Evolutionary conservation across 2,329 filamentous ascomycete genomes (phyloP).

Genomic region (Cladosporium sp.): DNA sequence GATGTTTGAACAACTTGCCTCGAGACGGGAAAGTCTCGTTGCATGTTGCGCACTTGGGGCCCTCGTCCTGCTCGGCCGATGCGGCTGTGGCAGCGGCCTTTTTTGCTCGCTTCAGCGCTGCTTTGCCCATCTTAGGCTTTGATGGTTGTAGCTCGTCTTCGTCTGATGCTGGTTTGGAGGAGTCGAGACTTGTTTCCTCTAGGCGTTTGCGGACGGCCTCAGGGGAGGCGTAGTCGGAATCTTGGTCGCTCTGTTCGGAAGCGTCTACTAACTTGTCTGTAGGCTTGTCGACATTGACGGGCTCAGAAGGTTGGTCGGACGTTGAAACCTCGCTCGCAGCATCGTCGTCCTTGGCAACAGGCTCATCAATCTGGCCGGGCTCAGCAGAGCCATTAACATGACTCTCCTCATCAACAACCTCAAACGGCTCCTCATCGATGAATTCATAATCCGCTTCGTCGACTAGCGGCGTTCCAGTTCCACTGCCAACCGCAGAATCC

Average conservation of each 20-base stretch:
- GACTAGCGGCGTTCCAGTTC: constrained; percentile 31
- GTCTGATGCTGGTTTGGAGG: constrained; percentile 21
- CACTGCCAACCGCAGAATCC: constrained; percentile 27
- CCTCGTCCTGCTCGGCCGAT: constrained; percentile 36
- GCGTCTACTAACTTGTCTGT: constrained; percentile 4
- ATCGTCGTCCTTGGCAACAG: constrained; percentile 16
- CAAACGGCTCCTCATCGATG: constrained; percentile 29
- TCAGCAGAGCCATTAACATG: constrained; percentile 15
- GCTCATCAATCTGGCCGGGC: neutral
- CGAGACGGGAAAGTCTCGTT: constrained; percentile 74
- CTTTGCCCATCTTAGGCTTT: constrained; percentile 48
- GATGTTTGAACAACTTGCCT: constrained; percentile 71
- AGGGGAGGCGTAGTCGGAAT: constrained; percentile 47
- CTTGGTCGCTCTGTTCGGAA: constrained; percentile 25
- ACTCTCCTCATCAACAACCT: constrained; percentile 27
- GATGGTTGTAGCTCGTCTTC: constrained; percentile 25
- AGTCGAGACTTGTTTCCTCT: constrained; percentile 34
- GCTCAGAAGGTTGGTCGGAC: constrained; percentile 2
- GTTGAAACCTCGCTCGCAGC: constrained; percentile 3
- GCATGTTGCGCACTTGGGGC: constrained; percentile 76
- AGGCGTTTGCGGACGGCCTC: constrained; percentile 45
- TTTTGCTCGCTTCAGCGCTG: constrained; percentile 50
- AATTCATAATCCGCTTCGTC: constrained; percentile 33
- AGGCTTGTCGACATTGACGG: neutral
- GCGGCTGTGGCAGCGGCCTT: constrained; percentile 48